A percentile compares a stretch with the other conserved stretches of the same genome.
Evolutionary conservation across 75 land plant species (phyloP).

Genomic region (Larix kaempferi): DNA sequence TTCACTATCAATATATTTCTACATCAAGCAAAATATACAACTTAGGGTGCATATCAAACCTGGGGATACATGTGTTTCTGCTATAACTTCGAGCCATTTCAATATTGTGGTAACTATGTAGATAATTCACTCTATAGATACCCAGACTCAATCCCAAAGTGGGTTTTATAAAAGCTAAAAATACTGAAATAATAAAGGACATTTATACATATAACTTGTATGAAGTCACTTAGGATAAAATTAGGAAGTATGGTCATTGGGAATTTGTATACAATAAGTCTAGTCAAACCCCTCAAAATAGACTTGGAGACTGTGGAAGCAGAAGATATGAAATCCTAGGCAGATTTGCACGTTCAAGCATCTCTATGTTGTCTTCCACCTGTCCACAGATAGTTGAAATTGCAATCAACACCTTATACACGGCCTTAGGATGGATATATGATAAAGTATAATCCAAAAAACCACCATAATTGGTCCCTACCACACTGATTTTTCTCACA

Average conservation of each 20-base stretch:
- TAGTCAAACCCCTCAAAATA: conserved; percentile 26
- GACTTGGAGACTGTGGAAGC: conserved; percentile 47
- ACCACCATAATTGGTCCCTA: conserved; percentile 92
- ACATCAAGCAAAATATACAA: no score
- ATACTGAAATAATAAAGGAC: not conserved
- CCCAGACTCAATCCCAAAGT: no score
- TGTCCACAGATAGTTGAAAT: conserved; percentile 62
- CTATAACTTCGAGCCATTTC: no score
- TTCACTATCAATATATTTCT: no score
- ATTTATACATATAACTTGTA: conserved; percentile 27
- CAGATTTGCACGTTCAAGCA: conserved; percentile 27
- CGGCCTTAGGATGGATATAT: conserved; percentile 27
- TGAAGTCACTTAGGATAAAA: conserved; percentile 44
- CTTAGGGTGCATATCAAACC: no score
- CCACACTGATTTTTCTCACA: conserved; percentile 27
- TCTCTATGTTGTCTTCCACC: conserved; percentile 24
- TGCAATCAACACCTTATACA: conserved; percentile 75
- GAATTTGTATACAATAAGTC: conserved; percentile 16
- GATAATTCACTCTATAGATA: no score
- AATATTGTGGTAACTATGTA: no score
- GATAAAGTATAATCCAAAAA: conserved; percentile 82
- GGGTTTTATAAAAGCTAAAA: not conserved
- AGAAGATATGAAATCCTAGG: conserved; percentile 38
- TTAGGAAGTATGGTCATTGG: conserved; percentile 6
- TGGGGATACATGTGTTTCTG: no score